Evolutionary conservation across 2,329 filamentous ascomycete genomes (phyloP).

Genomic region (Cladobotryum protrusum): DNA sequence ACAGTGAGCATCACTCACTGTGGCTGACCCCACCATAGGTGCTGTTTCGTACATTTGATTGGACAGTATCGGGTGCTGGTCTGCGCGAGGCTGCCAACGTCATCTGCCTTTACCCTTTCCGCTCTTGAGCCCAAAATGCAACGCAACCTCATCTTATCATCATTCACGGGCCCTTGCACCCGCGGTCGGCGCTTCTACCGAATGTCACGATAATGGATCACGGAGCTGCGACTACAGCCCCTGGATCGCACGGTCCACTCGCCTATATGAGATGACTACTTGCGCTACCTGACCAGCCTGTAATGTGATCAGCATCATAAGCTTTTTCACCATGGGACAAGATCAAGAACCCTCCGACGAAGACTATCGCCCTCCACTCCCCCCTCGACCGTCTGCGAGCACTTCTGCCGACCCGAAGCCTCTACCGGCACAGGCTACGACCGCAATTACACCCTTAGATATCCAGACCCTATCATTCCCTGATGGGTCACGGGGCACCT

Average conservation of each 20-base stretch:
- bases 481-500: slow-evolving; percentile 62
- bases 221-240: slow-evolving; percentile 1
- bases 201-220: slow-evolving; percentile 9
- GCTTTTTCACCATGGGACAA: slow-evolving; percentile 21
- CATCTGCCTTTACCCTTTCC: not conserved
- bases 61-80: not conserved
- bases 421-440: slow-evolving; percentile 65
- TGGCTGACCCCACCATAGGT: slow-evolving; percentile 7
- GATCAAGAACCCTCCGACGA: slow-evolving; percentile 29
- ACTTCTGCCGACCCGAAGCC: slow-evolving; percentile 32
- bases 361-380: slow-evolving; percentile 48
- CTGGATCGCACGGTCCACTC: slow-evolving; percentile 2
- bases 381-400: slow-evolving; percentile 41
- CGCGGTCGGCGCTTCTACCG: slow-evolving; percentile 3
- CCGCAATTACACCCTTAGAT: slow-evolving; percentile 74
- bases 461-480: slow-evolving; percentile 70
- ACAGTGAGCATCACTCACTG: not conserved
- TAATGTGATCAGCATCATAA: slow-evolving; percentile 22
- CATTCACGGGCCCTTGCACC: not conserved
- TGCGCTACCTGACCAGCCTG: slow-evolving; percentile 11
- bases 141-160: not conserved
- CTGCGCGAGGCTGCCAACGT: slow-evolving; percentile 5
- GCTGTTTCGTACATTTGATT: not conserved
- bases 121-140: not conserved
- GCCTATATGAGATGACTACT: slow-evolving; percentile 1